Conservation (phyloP, 495 filamentous ascomycete species). For the Penicillium waksmanii region DNA sequence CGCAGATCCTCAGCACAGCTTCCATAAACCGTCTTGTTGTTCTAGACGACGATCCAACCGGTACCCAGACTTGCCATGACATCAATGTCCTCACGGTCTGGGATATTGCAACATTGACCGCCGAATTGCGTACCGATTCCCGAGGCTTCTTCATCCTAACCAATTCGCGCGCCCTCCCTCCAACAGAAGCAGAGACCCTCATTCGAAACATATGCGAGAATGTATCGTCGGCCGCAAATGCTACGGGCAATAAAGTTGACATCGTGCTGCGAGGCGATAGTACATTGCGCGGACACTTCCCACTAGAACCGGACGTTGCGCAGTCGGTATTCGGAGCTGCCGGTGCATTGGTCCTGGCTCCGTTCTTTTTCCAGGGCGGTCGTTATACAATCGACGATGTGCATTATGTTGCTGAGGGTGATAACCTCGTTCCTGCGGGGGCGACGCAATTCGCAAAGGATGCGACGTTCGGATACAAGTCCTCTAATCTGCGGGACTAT, state of each 20-base stretch:
- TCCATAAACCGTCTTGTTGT: constrained; percentile 48
- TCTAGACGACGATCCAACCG: constrained; percentile 60
- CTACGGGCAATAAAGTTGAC: constrained; percentile 43
- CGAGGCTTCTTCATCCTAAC: constrained; percentile 60
- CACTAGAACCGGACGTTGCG: constrained; percentile 53
- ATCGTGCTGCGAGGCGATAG: constrained; percentile 58
- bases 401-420: constrained; percentile 56
- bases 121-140: constrained; percentile 41
- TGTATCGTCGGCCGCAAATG: constrained; percentile 41
- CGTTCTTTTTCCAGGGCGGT: constrained; percentile 59
- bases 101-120: constrained; percentile 44
- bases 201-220: constrained; percentile 53
- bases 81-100: constrained; percentile 60
- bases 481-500: constrained; percentile 53
- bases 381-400: constrained; percentile 56
- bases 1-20: constrained; percentile 35
- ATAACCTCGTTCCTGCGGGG: constrained; percentile 47
- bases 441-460: constrained; percentile 55
- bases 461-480: constrained; percentile 57
- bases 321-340: constrained; percentile 47
- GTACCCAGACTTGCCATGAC: constrained; percentile 61
- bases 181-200: constrained; percentile 42
- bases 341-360: constrained; percentile 52
- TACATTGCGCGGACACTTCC: constrained; percentile 57
- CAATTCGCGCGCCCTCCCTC: constrained; percentile 56